A percentile compares a stretch with the other conserved stretches of the same genome.
These are phyloP conservation scores for Crithidia thermophila DNA, from an alignment of 208 protist species.

Conservation along the genomic window DNA sequence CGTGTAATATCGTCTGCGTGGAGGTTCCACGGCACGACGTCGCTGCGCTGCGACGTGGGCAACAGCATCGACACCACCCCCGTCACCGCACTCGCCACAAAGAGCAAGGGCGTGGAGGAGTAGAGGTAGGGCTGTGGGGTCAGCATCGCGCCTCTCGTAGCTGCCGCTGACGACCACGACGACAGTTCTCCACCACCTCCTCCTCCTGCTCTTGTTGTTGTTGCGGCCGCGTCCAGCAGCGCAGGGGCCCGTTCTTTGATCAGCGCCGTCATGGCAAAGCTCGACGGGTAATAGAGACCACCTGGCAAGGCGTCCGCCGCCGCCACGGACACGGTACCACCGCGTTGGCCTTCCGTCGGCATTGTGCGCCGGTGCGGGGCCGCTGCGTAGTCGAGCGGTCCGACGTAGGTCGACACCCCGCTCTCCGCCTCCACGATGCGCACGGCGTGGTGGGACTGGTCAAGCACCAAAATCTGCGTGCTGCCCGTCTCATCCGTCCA, in stretches of 20 bases:
- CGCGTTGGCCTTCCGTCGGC: no score
- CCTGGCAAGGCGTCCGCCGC: constrained; percentile 22
- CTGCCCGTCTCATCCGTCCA: constrained; percentile 44
- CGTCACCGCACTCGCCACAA: constrained; percentile 35
- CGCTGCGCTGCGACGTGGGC: constrained; percentile 30
- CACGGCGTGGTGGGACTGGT: constrained; percentile 49
- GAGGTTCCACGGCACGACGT: constrained; percentile 29
- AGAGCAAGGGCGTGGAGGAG: constrained; percentile 38
- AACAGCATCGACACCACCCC: constrained; percentile 35
- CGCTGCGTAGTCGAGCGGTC: constrained; percentile 39
- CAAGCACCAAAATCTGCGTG: constrained; percentile 50
- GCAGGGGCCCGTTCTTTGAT: constrained; percentile 39
- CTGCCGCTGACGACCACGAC: neutral
- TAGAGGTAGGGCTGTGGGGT: constrained; percentile 50
- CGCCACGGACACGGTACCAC: neutral
- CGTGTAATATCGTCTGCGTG: no score
- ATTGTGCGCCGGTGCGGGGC: no score
- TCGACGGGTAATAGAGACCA: constrained; percentile 21
- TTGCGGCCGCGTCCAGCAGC: constrained; percentile 12
- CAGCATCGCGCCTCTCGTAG: constrained; percentile 10
- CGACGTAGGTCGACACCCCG: constrained; percentile 58
- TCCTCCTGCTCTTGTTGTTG: no score
- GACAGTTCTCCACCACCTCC: no score
- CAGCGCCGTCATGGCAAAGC: constrained; percentile 29
- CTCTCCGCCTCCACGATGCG: constrained; percentile 41